Evolutionary conservation across 257 asterid genomes (phyloP), one percentile per base, ranked within the genome.

Genomic region (Solanum okadae): DNA sequence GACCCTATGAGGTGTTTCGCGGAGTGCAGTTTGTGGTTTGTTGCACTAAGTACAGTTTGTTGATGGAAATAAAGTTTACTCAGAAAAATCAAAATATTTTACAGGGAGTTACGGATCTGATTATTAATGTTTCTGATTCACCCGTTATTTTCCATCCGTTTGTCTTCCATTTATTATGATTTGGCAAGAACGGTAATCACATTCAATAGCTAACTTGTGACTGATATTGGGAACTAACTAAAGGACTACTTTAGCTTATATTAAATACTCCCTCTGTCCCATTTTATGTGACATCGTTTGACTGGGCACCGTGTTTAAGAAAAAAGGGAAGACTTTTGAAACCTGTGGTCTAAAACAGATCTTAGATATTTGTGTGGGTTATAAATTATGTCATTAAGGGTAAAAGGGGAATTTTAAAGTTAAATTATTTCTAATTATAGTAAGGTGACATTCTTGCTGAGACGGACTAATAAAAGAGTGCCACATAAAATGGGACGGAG

Each of bases 71-170:
- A 12, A 76, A 38, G 34, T 38, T 76, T 12, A 22, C 83, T 23
- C 34, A 76, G 12, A 76, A 38, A 76, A 49, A 49, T 23, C 10
- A 76, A 76, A 37, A 37, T 23, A 37, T 23, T 35, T 20, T 75
- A 68, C 52, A 38, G 56, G 52, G 10, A 22, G 20, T 37, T 23
- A 23, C 33, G 0, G 34, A 38, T 23, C 59, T 77, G 84, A 77
- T 77, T 77, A 38, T 38, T 76, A n/a, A 1, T 77, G 23, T 38
- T 72, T 72, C 79, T 72, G 44, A 72, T 72, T 72, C 79, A 72
- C 79, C 23, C 2, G 8, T 72, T 33, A 33, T 72, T 33, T 75
- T 73, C 82, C 1, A 0, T 35, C 31, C 56, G 8, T 22, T 22
- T 22, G 83, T 37, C 56, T 75, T 37, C 83, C 31, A 23, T 37